Base-by-base conservation (phyloP, 1,284 basidiomycete genomes). In the Ustilago crameri region DNA sequence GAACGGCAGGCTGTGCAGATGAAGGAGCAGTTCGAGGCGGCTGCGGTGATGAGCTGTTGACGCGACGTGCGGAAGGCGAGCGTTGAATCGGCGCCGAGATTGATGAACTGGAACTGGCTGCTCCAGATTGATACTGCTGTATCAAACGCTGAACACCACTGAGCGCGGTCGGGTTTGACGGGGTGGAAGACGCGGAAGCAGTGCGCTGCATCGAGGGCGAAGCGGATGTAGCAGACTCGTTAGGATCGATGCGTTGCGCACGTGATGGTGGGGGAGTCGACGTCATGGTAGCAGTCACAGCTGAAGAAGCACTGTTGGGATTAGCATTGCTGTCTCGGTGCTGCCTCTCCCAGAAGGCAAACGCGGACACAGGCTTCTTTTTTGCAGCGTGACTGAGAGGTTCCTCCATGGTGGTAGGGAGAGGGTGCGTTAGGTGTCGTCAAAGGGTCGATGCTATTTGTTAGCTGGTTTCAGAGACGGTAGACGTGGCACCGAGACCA, bases 341-440 rank as follows among this genome's bases (percentile, higher is more conserved):
- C 30, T 62, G 68, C 20, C 68, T 35, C 27, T 71, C 68, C 68
- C 68, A 71, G 20, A 71, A 71, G 15, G 68, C 68, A 45, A 71
- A 66, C 3, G 63, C 59, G 20, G 63, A 66, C 3, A 59, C 59
- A 17, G 63, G 63, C 52, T 59, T 71, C 51, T 66, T 71, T 34
- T 66, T 66, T 27, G 17, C 42, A 17, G 51, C 24, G 9, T 47
- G 57, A 17, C 49, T 56, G n/a, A 66, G 45, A 2, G 68, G 63
- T 17, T 58, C 68, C 58, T 71, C 68, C 68, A 71, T 71, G 40
- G n/a, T 37, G 23, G 41, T 14, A 20, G 4, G 43, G 12, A 45
- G 12, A 44, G n/a, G n/a, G n/a, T n/a, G n/a, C n/a, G n/a, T n/a
- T n/a, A n/a, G n/a, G n/a, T n/a, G n/a, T n/a, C n/a, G n/a, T n/a